These are phyloP conservation scores for Nemophila menziesii DNA, from an alignment of 257 asterid genomes.

Conservation along the genomic window DNA sequence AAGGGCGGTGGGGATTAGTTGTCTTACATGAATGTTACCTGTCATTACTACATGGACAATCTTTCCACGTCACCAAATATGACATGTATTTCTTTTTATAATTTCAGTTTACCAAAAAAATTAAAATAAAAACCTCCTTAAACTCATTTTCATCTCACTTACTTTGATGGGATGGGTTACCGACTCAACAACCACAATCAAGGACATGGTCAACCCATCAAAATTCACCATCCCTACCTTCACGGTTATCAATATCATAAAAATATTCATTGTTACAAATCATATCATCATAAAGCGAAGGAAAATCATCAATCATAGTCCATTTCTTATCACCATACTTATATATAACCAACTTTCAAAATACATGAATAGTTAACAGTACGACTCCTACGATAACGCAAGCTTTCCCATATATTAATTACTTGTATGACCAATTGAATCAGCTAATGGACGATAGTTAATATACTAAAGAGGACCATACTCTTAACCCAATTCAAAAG, in stretches of 20 bases:
- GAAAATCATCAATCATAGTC: constrained; percentile 46
- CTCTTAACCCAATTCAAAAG: constrained; percentile 50
- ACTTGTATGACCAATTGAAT: constrained; percentile 58
- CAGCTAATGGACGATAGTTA: constrained; percentile 57
- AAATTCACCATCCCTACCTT: constrained; percentile 36
- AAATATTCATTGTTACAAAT: constrained; percentile 39
- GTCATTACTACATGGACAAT: too few species aligned
- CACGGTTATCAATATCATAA: constrained; percentile 61
- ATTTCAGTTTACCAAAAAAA: too few species aligned
- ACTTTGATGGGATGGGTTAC: too few species aligned
- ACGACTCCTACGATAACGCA: constrained; percentile 39
- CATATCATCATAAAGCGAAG: constrained; percentile 65
- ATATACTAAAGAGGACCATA: constrained; percentile 66
- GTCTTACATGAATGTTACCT: too few species aligned
- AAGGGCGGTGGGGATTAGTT: too few species aligned
- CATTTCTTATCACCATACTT: constrained; percentile 68
- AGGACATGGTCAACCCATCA: constrained; percentile 16
- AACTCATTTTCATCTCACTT: too few species aligned
- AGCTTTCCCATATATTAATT: constrained; percentile 74
- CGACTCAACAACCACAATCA: constrained; percentile 32
- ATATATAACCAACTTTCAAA: constrained; percentile 56
- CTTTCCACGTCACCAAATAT: too few species aligned
- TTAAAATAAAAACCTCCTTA: too few species aligned
- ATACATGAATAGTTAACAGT: constrained; percentile 55
- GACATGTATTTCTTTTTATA: too few species aligned